Evolutionary conservation across 148 eudicot genomes (phyloP), one percentile per base, ranked within the genome.

Genomic region (Rhododendron henanense): DNA sequence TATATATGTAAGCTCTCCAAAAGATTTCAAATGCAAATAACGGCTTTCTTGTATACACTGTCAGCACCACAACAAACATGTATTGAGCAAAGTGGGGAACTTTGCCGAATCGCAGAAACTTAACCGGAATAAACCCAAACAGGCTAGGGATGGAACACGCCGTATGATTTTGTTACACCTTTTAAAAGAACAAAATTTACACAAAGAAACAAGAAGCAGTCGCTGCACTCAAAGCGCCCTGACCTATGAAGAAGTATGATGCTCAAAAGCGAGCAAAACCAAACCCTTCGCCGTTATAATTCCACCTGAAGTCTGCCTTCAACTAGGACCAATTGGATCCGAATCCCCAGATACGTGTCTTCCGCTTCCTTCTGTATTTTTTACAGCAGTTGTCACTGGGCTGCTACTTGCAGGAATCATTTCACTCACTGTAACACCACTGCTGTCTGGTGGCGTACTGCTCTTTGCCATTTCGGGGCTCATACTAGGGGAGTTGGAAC

Each of bases 341-440:
- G 5, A n/a, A 75, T 73, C 81, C 33, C 6, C 71, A 76, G 86
- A 55, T 21, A 75, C 73, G 23, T 1, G n/a, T n/a, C 51, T 84
- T 25, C 79, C 91, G 79, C 59, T 83, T 75, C 14, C 87, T 79
- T 89, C 89, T 14, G 48, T 45, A 79, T 78, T 80, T 84, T 87
- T 86, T 57, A 53, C 86, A 82, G 86, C 83, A 81, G 88, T 83
- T 55, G 85, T 84, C 61, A 73, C 91, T 3, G 88, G 81, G 47
- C 81, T 87, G 79, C 47, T 80, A 67, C 85, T 80, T 35, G 67
- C 87, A 25, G 88, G 67, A 31, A 73, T 57, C 19, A 31, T 80
- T 7, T 88, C 90, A 77, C 76, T 84, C 69, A 85, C 71, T 45
- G 92, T 85, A 78, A 86, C 88, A 87, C 83, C 39, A 61, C 74